Percentiles rank a stretch among this genome's conserved stretches.
These are phyloP conservation scores for Paecilomyces formosus DNA, from an alignment of 2,329 filamentous ascomycete species.

Conservation along the genomic window DNA sequence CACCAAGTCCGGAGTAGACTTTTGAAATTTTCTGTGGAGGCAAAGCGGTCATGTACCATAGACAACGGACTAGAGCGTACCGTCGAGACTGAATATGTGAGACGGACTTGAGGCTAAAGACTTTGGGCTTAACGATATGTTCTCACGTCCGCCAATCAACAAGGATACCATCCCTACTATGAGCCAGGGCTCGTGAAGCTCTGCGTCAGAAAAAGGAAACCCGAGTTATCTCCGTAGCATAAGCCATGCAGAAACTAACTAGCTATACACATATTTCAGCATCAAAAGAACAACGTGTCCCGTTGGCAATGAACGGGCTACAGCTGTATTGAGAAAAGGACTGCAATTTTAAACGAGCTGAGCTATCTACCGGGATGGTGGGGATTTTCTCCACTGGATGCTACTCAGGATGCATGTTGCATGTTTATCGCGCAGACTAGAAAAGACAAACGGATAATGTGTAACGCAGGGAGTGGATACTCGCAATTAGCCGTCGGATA, in stretches of 20 bases:
- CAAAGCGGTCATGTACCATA: slow-evolving; percentile 30
- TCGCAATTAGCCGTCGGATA: no score
- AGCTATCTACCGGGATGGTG: not conserved
- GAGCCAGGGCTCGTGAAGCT: slow-evolving; percentile 44
- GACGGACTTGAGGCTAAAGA: slow-evolving; percentile 19
- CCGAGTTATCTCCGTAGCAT: slow-evolving; percentile 45
- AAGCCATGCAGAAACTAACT: slow-evolving; percentile 44
- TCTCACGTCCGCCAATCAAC: slow-evolving; percentile 36
- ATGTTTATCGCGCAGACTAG: not conserved
- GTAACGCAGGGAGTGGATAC: no score
- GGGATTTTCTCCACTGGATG: not conserved
- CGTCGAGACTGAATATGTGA: slow-evolving; percentile 27
- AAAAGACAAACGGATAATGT: not conserved
- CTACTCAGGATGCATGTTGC: not conserved
- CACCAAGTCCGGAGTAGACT: slow-evolving; percentile 22
- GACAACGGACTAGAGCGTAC: slow-evolving; percentile 38
- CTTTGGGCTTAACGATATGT: slow-evolving; percentile 36
- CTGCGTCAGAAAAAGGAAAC: slow-evolving; percentile 44
- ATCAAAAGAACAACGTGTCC: slow-evolving; percentile 39
- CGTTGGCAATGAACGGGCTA: slow-evolving; percentile 35
- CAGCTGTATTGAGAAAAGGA: slow-evolving; percentile 39
- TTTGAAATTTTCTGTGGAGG: slow-evolving; percentile 23
- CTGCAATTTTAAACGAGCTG: slow-evolving; percentile 9
- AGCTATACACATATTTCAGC: slow-evolving; percentile 32
- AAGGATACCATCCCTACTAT: slow-evolving; percentile 36